These are phyloP conservation scores for Moesziomyces sp. DNA, from an alignment of 1,284 basidiomycete species.

Conservation along the genomic window DNA sequence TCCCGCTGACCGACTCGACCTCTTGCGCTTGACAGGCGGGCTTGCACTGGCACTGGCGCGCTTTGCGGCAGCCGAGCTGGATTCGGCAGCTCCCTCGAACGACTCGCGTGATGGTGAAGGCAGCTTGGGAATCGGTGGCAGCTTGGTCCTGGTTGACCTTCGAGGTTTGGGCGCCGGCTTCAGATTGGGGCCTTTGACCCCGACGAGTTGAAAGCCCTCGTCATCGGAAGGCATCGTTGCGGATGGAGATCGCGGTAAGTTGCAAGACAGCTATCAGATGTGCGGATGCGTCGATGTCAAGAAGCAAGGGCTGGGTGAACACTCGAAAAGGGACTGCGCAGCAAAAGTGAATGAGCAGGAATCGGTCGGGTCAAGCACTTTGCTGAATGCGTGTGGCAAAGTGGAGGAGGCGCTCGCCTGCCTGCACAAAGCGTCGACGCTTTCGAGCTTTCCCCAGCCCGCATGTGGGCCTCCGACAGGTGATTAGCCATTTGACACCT, in stretches of 20 bases:
- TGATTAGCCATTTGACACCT: background rate
- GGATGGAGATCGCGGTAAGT: background rate
- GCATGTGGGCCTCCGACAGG: too few relatives aligned
- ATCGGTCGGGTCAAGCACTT: too few relatives aligned
- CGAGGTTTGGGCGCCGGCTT: conserved; percentile 5
- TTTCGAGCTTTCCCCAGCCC: too few relatives aligned
- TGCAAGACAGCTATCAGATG: too few relatives aligned
- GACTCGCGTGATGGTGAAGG: conserved; percentile 3
- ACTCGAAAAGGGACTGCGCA: too few relatives aligned
- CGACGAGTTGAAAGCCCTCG: conserved; percentile 11
- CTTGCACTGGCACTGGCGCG: background rate
- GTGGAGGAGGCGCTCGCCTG: too few relatives aligned
- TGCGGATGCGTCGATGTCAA: too few relatives aligned
- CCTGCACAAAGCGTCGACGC: too few relatives aligned
- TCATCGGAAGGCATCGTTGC: conserved; percentile 5
- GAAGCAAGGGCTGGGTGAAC: too few relatives aligned
- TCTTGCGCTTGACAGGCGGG: conserved; percentile 9
- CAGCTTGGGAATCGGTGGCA: conserved; percentile 19
- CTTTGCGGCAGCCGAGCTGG: conserved; percentile 1
- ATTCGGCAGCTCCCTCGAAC: background rate
- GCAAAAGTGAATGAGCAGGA: too few relatives aligned
- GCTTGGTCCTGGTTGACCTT: conserved; percentile 12
- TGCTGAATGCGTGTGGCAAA: too few relatives aligned
- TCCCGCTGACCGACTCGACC: conserved; percentile 5
- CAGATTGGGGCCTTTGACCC: conserved; percentile 7